Conservation (phyloP, 306 rosid genomes). For the Echinosophora koreensis region DNA sequence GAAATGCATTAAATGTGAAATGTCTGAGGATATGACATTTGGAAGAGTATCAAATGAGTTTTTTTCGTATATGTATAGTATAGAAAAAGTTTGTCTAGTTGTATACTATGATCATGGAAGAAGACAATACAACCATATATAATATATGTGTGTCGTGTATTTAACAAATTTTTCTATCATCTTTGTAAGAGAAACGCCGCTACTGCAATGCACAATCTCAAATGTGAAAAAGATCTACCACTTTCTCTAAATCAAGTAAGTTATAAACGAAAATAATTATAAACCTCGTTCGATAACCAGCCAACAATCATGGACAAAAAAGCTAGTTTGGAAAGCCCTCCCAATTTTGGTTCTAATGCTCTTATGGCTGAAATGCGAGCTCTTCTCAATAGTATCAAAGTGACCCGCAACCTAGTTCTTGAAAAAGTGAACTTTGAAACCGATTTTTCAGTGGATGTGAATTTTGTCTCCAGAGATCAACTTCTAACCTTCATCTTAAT, state of each 20-base stretch:
- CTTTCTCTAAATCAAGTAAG: neutral
- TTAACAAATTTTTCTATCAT: constrained; percentile 10
- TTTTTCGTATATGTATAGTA: too few relatives aligned
- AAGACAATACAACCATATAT: constrained; percentile 26
- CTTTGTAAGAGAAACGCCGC: neutral
- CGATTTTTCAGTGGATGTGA: too few relatives aligned
- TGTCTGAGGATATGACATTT: too few relatives aligned
- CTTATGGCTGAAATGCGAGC: too few relatives aligned
- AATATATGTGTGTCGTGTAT: constrained; percentile 29
- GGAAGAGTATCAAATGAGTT: too few relatives aligned
- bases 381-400: too few relatives aligned
- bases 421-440: too few relatives aligned
- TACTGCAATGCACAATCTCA: neutral
- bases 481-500: too few relatives aligned
- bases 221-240: neutral
- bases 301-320: neutral
- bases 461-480: too few relatives aligned
- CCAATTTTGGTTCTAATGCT: neutral
- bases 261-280: neutral
- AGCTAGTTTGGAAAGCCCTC: neutral
- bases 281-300: neutral
- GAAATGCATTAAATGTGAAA: too few relatives aligned
- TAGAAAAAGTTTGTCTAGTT: constrained; percentile 17
- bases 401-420: too few relatives aligned
- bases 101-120: constrained; percentile 27